Evolutionary conservation across 2,329 filamentous ascomycete genomes (phyloP).

Genomic region (Fusarium goolgardi): DNA sequence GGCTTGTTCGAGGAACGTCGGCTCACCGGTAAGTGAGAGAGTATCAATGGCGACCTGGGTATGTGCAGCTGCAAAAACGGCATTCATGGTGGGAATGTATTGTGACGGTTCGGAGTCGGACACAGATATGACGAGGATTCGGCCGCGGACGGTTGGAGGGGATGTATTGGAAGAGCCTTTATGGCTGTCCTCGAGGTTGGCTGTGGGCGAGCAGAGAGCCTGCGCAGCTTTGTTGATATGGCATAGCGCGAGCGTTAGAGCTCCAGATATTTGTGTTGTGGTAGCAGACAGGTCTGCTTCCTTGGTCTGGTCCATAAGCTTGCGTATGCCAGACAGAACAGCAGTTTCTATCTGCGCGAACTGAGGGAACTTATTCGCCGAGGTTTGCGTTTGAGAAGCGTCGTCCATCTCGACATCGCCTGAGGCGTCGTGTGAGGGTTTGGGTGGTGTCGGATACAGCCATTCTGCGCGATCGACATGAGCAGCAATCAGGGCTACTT

Average conservation of each 20-base stretch:
- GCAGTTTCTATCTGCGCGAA: slow-evolving; percentile 89
- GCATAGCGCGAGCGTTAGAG: slow-evolving; percentile 86
- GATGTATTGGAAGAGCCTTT: slow-evolving; percentile 49
- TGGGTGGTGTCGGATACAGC: slow-evolving; percentile 77
- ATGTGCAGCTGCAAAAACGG: slow-evolving; percentile 93
- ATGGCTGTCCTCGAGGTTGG: slow-evolving; percentile 53
- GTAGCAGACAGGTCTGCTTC: slow-evolving; percentile 73
- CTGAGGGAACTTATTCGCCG: slow-evolving; percentile 91
- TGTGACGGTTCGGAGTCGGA: slow-evolving; percentile 86
- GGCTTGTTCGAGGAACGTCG: slow-evolving; percentile 95
- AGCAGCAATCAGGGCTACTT: slow-evolving; percentile 90
- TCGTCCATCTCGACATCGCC: slow-evolving; percentile 71
- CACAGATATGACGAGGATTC: slow-evolving; percentile 90
- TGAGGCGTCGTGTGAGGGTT: slow-evolving; percentile 50
- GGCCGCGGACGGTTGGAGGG: slow-evolving; percentile 56
- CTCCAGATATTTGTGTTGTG: slow-evolving; percentile 90
- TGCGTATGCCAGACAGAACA: slow-evolving; percentile 77
- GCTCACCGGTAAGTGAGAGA: slow-evolving; percentile 83
- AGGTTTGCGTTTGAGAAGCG: slow-evolving; percentile 52
- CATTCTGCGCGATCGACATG: slow-evolving; percentile 88
- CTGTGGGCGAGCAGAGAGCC: slow-evolving; percentile 68
- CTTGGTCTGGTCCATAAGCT: slow-evolving; percentile 77
- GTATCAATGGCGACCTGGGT: slow-evolving; percentile 92
- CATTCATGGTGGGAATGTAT: slow-evolving; percentile 99
- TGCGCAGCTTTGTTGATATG: slow-evolving; percentile 88